Evolutionary conservation across 305 asterid genomes (phyloP), one percentile per base, ranked within the genome.

Genomic region (Solanum hybrid): DNA sequence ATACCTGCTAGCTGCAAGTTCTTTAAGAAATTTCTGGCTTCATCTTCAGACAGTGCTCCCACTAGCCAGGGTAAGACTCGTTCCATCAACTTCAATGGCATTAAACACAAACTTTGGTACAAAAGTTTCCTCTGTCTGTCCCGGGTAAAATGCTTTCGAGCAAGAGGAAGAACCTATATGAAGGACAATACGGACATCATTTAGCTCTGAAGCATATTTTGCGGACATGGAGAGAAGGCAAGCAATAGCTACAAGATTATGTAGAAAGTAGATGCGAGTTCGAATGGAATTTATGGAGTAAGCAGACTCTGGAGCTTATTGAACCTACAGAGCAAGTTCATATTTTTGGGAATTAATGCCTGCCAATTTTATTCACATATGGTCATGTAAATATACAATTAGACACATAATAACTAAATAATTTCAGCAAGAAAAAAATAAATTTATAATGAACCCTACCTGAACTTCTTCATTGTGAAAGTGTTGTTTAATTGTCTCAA

Each of bases 11-110:
- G 89, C 89, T 93, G 94, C 93, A 93, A 90, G 86, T 91, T 93
- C 82, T 84, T 90, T 22, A 93, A 91, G 65, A 93, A 92, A 86
- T 73, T 90, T 88, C 89, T 89, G 89, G 94, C 95, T 75, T 90
- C 94, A 89, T 91, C 93, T 87, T 93, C 94, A 84, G 91, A 73
- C 75, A 93, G 87, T 76, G 90, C 39, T 75, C 93, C 91, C 72
- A 93, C 93, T 72, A 93, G 82, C 95, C 95, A 93, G 36, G 94
- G 95, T 85, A 93, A 91, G 88, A 93, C 94, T 79, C 91, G 90
- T 92, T 93, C 95, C 83, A 92, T 91, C 93, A 93, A 89, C 91
- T 92, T 92, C 91, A 93, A 83, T 37, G 95, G 94, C 95, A 93
- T 93, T 78, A 93, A 88, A 83, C 93, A 91, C 77, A 93, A 87